Evolutionary conservation across 2,329 filamentous ascomycete species (phyloP).

Genomic region (Talaromyces sp.): DNA sequence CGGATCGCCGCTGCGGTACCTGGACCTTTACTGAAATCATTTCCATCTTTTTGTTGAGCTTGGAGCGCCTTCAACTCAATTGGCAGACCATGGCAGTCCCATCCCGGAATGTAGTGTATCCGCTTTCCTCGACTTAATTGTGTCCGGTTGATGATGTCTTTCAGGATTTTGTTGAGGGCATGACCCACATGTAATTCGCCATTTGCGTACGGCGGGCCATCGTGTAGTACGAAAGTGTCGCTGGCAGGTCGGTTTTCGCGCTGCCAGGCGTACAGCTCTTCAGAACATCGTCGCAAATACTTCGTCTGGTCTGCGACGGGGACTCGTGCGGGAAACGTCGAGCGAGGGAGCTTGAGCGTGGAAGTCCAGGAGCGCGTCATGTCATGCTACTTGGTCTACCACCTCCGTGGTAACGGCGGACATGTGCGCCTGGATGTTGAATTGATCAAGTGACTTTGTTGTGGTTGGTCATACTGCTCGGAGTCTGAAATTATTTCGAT

Average conservation of each 20-base stretch:
- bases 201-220: conserved; percentile 97
- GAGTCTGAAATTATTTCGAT: conserved; percentile 6
- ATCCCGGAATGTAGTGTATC: conserved; percentile 83
- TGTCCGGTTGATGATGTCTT: conserved; percentile 84
- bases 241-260: conserved; percentile 47
- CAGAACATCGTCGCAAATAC: conserved; percentile 73
- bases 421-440: not conserved
- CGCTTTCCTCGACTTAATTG: conserved; percentile 73
- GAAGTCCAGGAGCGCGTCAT: conserved; percentile 60
- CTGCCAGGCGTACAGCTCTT: conserved; percentile 91
- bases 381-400: conserved; percentile 10
- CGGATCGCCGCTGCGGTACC: conserved; percentile 50
- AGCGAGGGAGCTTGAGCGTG: conserved; percentile 71
- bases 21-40: conserved; percentile 22
- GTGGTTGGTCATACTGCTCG: not conserved
- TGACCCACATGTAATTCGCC: conserved; percentile 88
- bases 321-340: conserved; percentile 60
- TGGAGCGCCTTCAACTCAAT: conserved; percentile 95
- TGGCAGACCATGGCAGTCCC: conserved; percentile 96
- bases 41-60: conserved; percentile 41
- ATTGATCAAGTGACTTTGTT: not conserved
- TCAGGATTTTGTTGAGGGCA: conserved; percentile 93
- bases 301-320: conserved; percentile 45
- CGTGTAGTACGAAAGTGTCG: conserved; percentile 75
- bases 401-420: not conserved